Base-by-base conservation (phyloP, 305 asterid genomes). In the Stenogyne calaminthoides region DNA sequence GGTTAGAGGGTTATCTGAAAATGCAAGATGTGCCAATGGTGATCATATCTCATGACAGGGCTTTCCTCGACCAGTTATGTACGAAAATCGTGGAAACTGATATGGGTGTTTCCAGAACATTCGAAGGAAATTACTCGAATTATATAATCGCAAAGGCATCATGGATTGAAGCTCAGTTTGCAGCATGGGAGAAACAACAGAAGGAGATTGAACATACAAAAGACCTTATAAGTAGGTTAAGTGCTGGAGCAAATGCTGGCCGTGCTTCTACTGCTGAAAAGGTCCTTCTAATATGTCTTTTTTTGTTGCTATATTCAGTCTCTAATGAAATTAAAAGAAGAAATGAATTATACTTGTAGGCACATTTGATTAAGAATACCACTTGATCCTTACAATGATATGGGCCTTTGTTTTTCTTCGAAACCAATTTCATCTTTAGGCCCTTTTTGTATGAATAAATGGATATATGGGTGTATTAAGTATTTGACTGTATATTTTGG, bases 221-320 rank as follows among this genome's bases (percentile, higher is more conserved):
- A 80, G 98, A 79, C 70, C 83, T 95, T 73, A 92, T 95, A 62
- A 88, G 78, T 80, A 88, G 96, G 91, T 78, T 92, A 75, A 87
- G 96, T 64, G 97, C 96, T 14, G 99, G 99, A 67, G 99, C 99
- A 75, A 89, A 95, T 84, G 54, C 99, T 66, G 99, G 99, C 0
- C 99, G 99, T 73, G 99, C 99, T 73, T 95, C 99, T 81, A 87
- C 98, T 39, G 99, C 99, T 77, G 98, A 88, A 80, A 95, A 95
- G 98, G 99, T 94, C 75, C n/a, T 51, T 19, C 22, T 54, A 11
- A 64, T 64, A 42, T 37, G 55, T 19, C 32, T 15, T 56, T 5
- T 39, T n/a, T 9, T 64, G 56, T 14, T 72, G 12, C 4, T 74
- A 51, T 27, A 15, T 37, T n/a, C 25, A 11, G 7, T 49, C 32